Evolutionary conservation across 768 basidiomycete genomes (phyloP).

Genomic region (Russula sp.): DNA sequence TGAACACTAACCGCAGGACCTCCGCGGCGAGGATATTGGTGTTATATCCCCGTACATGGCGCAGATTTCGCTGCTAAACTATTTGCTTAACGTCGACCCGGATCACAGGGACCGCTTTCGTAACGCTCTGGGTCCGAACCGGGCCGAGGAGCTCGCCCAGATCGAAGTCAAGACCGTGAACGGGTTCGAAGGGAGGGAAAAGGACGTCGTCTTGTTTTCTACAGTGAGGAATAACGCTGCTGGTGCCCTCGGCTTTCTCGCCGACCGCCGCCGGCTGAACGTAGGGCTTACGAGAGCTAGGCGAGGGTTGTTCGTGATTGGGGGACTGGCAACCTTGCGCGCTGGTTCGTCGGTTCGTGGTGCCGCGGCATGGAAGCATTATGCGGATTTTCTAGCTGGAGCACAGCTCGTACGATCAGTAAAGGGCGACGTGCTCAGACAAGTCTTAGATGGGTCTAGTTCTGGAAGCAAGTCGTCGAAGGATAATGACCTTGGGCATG

Average conservation of each 20-base stretch:
- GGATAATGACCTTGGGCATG: background rate
- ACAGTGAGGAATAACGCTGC: slow-evolving; percentile 76
- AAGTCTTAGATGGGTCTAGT: slow-evolving; percentile 7
- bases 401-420: slow-evolving; percentile 47
- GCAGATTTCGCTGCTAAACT: slow-evolving; percentile 71
- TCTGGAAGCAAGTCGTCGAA: background rate
- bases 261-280: slow-evolving; percentile 78
- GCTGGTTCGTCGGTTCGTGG: slow-evolving; percentile 32
- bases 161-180: slow-evolving; percentile 92
- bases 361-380: slow-evolving; percentile 48
- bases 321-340: slow-evolving; percentile 59
- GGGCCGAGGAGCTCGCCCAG: slow-evolving; percentile 53
- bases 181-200: slow-evolving; percentile 91
- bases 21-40: slow-evolving; percentile 74
- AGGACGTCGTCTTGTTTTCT: slow-evolving; percentile 87
- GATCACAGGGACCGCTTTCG: slow-evolving; percentile 48
- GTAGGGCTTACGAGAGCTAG: slow-evolving; percentile 88
- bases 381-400: slow-evolving; percentile 47
- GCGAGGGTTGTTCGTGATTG: slow-evolving; percentile 76
- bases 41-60: slow-evolving; percentile 90
- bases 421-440: slow-evolving; percentile 27
- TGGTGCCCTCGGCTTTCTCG: slow-evolving; percentile 83
- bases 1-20: slow-evolving; percentile 36
- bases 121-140: slow-evolving; percentile 52
- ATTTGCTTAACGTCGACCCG: slow-evolving; percentile 51